Evolutionary conservation across 345 rosid genomes (phyloP).

Genomic region (Geranium brycei): DNA sequence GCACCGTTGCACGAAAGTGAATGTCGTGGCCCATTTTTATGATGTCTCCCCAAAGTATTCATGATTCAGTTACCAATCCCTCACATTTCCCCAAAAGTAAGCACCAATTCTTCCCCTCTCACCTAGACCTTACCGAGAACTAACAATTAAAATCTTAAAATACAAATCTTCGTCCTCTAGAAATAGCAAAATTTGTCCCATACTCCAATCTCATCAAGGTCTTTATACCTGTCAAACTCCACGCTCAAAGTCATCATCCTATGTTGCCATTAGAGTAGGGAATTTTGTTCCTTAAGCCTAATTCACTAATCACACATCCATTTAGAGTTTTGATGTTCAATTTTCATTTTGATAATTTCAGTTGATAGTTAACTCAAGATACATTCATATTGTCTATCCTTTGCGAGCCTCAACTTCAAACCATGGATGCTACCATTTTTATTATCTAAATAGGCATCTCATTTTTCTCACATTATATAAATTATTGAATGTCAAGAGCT

Average conservation of each 20-base stretch:
- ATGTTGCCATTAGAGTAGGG: too few relatives aligned
- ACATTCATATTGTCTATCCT: neutral
- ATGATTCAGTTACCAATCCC: neutral
- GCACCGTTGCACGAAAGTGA: neutral
- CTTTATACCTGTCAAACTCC: neutral
- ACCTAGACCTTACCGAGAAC: neutral
- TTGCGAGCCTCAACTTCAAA: neutral
- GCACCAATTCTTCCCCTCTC: neutral
- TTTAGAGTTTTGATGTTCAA: neutral
- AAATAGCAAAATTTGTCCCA: neutral
- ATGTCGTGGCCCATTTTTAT: neutral
- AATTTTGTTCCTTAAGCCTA: too few relatives aligned
- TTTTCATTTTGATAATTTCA: neutral
- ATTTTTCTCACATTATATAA: neutral
- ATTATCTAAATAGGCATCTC: neutral
- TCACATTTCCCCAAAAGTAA: neutral
- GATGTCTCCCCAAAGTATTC: neutral
- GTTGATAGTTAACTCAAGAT: neutral
- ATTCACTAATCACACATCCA: neutral
- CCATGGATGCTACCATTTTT: too few relatives aligned
- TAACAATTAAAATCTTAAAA: neutral
- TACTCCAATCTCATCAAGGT: neutral
- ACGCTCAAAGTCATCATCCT: neutral
- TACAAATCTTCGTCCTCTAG: neutral
- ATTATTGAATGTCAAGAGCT: neutral